These are phyloP conservation scores for Fragaria ananassa DNA, from an alignment of 306 rosid species.

Conservation along the genomic window DNA sequence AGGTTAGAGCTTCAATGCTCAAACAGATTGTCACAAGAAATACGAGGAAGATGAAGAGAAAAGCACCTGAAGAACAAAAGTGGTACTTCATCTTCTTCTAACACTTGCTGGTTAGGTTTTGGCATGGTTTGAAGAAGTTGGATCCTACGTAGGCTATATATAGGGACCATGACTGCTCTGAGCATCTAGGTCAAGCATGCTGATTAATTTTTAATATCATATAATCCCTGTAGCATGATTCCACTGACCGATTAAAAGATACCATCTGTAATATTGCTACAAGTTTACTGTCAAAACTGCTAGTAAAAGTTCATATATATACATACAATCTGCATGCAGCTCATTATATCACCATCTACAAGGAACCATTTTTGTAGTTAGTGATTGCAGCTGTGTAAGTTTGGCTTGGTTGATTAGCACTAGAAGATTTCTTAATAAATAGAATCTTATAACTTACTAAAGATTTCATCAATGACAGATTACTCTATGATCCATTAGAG, in stretches of 20 bases:
- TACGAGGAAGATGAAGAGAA: slow-evolving; percentile 1
- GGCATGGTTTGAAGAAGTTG: neutral
- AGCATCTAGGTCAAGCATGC: neutral
- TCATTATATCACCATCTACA: neutral
- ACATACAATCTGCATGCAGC: neutral
- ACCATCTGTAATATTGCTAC: neutral
- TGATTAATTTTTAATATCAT: too few relatives aligned
- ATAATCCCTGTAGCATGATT: neutral
- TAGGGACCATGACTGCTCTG: neutral
- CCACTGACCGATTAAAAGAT: neutral
- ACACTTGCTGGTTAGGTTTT: neutral
- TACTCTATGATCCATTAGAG: neutral
- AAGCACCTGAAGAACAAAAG: neutral
- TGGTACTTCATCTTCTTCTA: neutral
- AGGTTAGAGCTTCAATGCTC: neutral
- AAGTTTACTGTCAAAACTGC: neutral
- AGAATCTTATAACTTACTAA: neutral
- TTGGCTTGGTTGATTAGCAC: neutral
- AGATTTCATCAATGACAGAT: neutral
- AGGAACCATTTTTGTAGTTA: neutral
- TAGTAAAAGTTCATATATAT: neutral
- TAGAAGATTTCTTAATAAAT: neutral
- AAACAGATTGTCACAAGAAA: neutral
- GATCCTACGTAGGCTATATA: neutral
- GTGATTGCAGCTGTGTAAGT: neutral